Conservation (phyloP, 495 filamentous ascomycete genomes). For the Filosporella fistucella region DNA sequence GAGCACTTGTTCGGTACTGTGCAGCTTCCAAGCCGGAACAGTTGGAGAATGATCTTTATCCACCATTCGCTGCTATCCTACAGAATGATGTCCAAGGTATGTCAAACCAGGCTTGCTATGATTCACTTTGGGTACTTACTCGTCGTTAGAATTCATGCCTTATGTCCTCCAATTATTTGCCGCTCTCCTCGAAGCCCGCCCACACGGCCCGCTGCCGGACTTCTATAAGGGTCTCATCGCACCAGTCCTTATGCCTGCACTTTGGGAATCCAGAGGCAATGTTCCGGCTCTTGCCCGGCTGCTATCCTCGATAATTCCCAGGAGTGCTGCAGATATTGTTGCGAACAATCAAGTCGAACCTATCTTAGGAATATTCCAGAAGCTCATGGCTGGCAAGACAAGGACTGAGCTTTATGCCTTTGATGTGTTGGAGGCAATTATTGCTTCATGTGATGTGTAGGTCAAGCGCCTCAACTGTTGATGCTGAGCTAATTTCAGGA, state of each 20-base stretch:
- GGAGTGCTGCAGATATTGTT: slow-evolving; percentile 65
- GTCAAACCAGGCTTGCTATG: slow-evolving; percentile 1
- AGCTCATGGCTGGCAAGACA: slow-evolving; percentile 56
- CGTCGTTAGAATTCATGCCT: slow-evolving; percentile 75
- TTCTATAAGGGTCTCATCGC: slow-evolving; percentile 73
- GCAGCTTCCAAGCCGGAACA: slow-evolving; percentile 63
- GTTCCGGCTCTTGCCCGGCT: slow-evolving; percentile 84
- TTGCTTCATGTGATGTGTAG: slow-evolving; percentile 66
- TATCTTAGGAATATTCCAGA: slow-evolving; percentile 89
- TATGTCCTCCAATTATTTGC: slow-evolving; percentile 96
- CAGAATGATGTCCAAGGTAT: slow-evolving; percentile 74
- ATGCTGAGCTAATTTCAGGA: slow-evolving; percentile 35
- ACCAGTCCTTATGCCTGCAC: slow-evolving; percentile 65
- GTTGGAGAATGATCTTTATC: slow-evolving; percentile 72
- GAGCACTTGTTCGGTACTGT: slow-evolving; percentile 82
- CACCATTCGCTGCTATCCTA: slow-evolving; percentile 71
- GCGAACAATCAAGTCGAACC: slow-evolving; percentile 72
- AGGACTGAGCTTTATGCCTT: slow-evolving; percentile 81
- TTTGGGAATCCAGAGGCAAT: slow-evolving; percentile 91
- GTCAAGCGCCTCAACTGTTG: slow-evolving; percentile 26
- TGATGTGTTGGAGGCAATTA: slow-evolving; percentile 79
- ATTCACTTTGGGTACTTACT: slow-evolving; percentile 4
- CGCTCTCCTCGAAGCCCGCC: slow-evolving; percentile 78
- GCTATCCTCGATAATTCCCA: slow-evolving; percentile 77
- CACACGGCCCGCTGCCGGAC: slow-evolving; percentile 63